A percentile compares a stretch with the other conserved stretches of the same genome.
Conservation (phyloP, 306 rosid species). For the Casuarina equisetifolia region DNA sequence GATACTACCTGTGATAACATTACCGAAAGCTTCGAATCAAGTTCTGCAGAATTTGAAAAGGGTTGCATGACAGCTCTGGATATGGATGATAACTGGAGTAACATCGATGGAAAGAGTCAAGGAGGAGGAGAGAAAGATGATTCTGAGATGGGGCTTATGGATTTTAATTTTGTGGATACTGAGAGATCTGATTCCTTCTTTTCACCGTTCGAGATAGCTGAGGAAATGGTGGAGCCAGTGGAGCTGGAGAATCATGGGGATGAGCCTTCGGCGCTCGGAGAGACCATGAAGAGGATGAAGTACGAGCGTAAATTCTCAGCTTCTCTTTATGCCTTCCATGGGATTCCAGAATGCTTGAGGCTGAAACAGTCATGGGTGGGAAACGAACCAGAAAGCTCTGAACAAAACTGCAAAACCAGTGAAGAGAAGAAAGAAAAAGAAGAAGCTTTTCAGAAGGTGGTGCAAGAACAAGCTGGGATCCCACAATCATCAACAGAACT, state of each 20-base stretch:
- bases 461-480: slow-evolving; percentile 1
- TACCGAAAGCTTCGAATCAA: slow-evolving; percentile 14
- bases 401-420: not conserved
- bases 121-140: slow-evolving; percentile 17
- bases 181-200: not conserved
- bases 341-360: slow-evolving; percentile 14
- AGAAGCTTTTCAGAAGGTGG: not conserved
- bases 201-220: slow-evolving; percentile 23
- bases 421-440: not conserved
- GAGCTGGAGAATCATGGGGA: slow-evolving; percentile 7
- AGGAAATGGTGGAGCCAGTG: slow-evolving; percentile 29
- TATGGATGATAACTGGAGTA: not conserved
- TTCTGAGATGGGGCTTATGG: slow-evolving; percentile 22
- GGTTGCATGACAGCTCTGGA: slow-evolving; percentile 13
- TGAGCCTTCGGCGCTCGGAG: slow-evolving; percentile 2
- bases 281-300: slow-evolving; percentile 5
- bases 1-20: slow-evolving; percentile 7
- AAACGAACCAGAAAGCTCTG: not conserved
- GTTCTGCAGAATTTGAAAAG: slow-evolving; percentile 4
- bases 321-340: slow-evolving; percentile 12
- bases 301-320: slow-evolving; percentile 6
- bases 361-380: not conserved
- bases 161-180: slow-evolving; percentile 21
- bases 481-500: not conserved
- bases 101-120: not conserved